Conservation (phyloP, 176 grass and related monocot genomes). For the Rhynchospora breviuscula region DNA sequence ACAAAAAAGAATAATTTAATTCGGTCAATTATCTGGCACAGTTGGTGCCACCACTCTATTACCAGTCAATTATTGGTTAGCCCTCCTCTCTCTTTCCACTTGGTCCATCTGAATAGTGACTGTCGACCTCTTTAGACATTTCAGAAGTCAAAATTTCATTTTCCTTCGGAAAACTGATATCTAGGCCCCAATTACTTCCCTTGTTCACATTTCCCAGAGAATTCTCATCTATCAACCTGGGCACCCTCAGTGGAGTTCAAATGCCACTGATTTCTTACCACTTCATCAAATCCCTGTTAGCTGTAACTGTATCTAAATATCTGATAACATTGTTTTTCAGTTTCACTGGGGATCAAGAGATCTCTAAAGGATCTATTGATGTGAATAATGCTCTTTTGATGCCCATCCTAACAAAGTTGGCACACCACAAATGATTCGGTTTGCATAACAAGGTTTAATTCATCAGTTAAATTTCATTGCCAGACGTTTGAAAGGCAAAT, state of each 20-base stretch:
- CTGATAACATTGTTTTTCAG: background rate
- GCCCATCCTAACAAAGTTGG: background rate
- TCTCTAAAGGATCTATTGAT: background rate
- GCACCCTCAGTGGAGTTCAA: background rate
- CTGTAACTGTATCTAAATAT: background rate
- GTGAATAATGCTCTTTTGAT: background rate
- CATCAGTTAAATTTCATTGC: background rate
- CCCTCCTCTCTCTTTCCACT: background rate
- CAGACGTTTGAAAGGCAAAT: background rate
- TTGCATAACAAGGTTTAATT: background rate
- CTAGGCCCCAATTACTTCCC: background rate
- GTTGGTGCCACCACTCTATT: background rate
- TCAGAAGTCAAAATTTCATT: background rate
- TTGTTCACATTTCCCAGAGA: background rate
- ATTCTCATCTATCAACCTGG: background rate
- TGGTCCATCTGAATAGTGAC: background rate
- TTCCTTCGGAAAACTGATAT: background rate
- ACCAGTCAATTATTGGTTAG: constrained; percentile 3
- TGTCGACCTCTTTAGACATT: background rate
- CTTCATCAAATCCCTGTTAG: background rate
- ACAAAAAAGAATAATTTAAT: background rate
- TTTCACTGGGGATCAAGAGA: background rate
- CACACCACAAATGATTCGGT: background rate
- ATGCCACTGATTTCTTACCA: background rate
- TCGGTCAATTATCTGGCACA: background rate